Evolutionary conservation across 2,329 filamentous ascomycete genomes (phyloP).

Genomic region (Monilinia laxa): DNA sequence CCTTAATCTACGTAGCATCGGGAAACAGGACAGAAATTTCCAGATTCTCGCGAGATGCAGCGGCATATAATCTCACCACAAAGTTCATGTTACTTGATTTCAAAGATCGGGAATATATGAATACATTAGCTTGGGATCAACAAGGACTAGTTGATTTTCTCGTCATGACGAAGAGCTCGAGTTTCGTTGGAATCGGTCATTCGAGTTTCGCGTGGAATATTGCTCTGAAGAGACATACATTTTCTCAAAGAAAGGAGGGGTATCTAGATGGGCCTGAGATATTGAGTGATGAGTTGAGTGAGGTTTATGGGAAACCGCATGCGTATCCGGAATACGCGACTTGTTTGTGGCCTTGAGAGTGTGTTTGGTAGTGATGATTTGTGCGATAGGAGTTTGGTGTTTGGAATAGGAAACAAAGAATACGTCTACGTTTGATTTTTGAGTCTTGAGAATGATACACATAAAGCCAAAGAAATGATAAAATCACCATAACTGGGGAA

Average conservation of each 20-base stretch:
- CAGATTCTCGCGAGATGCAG: slow-evolving; percentile 42
- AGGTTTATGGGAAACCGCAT: slow-evolving; percentile 31
- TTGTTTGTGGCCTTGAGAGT: slow-evolving; percentile 33
- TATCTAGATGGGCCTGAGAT: slow-evolving; percentile 30
- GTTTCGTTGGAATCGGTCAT: slow-evolving; percentile 46
- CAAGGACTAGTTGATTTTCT: slow-evolving; percentile 51
- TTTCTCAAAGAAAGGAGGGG: slow-evolving; percentile 26
- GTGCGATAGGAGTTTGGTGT: too few species aligned
- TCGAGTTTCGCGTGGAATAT: slow-evolving; percentile 50
- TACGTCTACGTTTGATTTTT: too few species aligned
- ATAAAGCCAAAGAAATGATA: too few species aligned
- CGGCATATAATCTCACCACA: slow-evolving; percentile 40
- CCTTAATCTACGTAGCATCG: slow-evolving; percentile 46
- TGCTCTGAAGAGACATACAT: slow-evolving; percentile 39
- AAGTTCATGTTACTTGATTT: slow-evolving; percentile 46
- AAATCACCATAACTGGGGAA: too few species aligned
- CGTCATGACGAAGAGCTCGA: slow-evolving; percentile 46
- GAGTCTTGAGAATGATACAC: too few species aligned
- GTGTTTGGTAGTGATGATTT: too few species aligned
- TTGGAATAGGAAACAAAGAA: too few species aligned
- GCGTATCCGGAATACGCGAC: slow-evolving; percentile 32
- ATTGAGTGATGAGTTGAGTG: slow-evolving; percentile 35
- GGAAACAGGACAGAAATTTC: slow-evolving; percentile 43
- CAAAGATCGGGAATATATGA: slow-evolving; percentile 40
- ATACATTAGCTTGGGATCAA: slow-evolving; percentile 47